Percentiles rank a stretch among this genome's conserved stretches.
phyloP scores from a whole-genome alignment of 192 early-diverging fungal genomes.

The Backusella luteola region DNA sequence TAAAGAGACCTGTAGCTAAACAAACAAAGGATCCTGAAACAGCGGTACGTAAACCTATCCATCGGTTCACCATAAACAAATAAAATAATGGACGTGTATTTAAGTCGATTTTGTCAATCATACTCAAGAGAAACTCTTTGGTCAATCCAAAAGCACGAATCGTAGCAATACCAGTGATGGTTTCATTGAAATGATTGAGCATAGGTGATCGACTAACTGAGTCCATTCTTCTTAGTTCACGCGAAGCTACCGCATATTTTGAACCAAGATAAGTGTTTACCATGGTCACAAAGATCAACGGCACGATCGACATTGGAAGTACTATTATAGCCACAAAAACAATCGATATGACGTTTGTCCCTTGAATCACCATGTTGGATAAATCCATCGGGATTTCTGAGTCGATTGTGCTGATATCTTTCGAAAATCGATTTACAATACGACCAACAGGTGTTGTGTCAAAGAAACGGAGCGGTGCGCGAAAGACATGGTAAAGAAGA shows the following conservation, averaged over 20 bases:
- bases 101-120: constrained; percentile 36
- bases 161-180: constrained; percentile 63
- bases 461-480: constrained; percentile 81
- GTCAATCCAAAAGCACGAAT: constrained; percentile 84
- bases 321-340: constrained; percentile 58
- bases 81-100: constrained; percentile 80
- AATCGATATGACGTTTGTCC: constrained; percentile 48
- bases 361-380: constrained; percentile 42
- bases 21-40: constrained; percentile 69
- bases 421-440: constrained; percentile 88
- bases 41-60: constrained; percentile 80
- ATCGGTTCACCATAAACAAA: constrained; percentile 78
- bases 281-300: constrained; percentile 32
- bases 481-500: constrained; percentile 57
- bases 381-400: constrained; percentile 48
- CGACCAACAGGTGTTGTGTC: constrained; percentile 82
- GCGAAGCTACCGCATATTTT: constrained; percentile 58
- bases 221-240: constrained; percentile 87
- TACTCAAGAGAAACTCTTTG: constrained; percentile 57
- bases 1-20: constrained; percentile 61
- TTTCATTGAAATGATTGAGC: constrained; percentile 77
- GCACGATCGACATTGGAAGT: constrained; percentile 58
- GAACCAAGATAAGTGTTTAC: constrained; percentile 51
- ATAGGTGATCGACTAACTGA: constrained; percentile 70
- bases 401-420: constrained; percentile 82